Percentiles rank a stretch among this genome's conserved stretches.
These are phyloP conservation scores for Lipomyces oligophaga DNA, from an alignment of 805 yeast species.

Conservation along the genomic window DNA sequence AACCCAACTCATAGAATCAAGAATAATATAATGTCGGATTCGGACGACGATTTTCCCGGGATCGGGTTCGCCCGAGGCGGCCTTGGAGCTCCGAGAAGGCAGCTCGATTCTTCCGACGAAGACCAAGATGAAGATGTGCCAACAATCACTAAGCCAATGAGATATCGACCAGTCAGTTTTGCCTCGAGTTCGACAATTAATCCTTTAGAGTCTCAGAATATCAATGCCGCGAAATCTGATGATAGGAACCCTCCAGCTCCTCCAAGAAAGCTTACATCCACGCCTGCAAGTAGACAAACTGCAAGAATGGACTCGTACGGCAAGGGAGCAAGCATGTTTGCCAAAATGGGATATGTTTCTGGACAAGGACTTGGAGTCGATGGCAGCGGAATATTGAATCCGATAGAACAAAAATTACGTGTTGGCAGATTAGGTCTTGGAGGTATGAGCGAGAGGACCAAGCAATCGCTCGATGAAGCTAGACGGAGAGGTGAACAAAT, in stretches of 20 bases:
- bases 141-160: conserved; percentile 12
- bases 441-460: conserved; percentile 46
- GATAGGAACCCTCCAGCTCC: background rate
- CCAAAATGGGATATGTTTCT: conserved; percentile 79
- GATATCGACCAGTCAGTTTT: conserved; percentile 25
- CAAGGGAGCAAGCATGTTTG: conserved; percentile 73
- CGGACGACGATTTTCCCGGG: conserved; percentile 17
- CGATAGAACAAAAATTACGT: conserved; percentile 66
- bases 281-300: conserved; percentile 5
- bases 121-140: conserved; percentile 3
- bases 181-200: conserved; percentile 9
- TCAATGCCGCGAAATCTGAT: background rate
- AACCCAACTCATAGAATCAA: no score
- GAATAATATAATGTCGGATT: no score
- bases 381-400: conserved; percentile 72
- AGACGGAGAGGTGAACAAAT: conserved; percentile 23
- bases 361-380: conserved; percentile 82
- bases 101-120: conserved; percentile 9
- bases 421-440: conserved; percentile 76
- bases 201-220: background rate
- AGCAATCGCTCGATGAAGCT: conserved; percentile 29
- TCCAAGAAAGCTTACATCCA: conserved; percentile 1
- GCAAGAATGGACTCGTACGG: conserved; percentile 44
- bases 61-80: conserved; percentile 4
- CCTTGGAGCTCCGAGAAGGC: background rate